Evolutionary conservation across 805 yeast genomes (phyloP), one percentile per base, ranked within the genome.

Genomic region (Metahyphopichia silvanorum): DNA sequence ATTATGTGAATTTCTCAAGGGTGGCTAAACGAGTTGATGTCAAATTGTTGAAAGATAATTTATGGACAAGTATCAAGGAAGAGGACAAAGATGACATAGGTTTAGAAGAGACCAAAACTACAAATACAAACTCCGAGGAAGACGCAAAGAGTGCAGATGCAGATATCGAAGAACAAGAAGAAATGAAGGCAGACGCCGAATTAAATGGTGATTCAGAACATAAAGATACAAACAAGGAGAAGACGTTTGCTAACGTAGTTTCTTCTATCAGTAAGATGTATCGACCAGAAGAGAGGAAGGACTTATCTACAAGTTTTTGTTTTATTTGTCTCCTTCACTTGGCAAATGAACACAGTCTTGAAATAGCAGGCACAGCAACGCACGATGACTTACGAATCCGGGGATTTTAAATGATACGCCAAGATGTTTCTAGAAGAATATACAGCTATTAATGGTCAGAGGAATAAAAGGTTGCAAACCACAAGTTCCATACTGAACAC

Each of bases 291-390:
- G 66, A 66, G 35, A 52, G 60, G 27, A 65, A 62, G 39, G 73
- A 66, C 29, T 43, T 66, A 18, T 63, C 70, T 10, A 66, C 73
- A 16, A 65, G 71, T 56, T 66, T 66, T 43, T 66, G 70, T 39
- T 66, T 66, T 42, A 66, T 66, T 29, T 66, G 73, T 35, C 49
- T 66, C 29, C 43, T 66, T 19, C 73, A 66, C 42, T 56, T 66
- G 42, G 73, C 71, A 16, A 66, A 66, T 38, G 73, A 66, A 40
- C 71, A 66, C 32, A 66, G 69, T 5, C 48, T 66, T 13, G 39
- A 49, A 15, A 57, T 66, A 13, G 37, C 44, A 13, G 40, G 61
- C 12, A 63, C 48, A 30, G 67, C 58, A 15, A 32, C 36, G 5
- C 50, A 61, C 37, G 65, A 62, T 33, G 68, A 66, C 39, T 47